Percentiles rank a stretch among this genome's conserved stretches.
These are phyloP conservation scores for Cytospora chrysosperma DNA, from an alignment of 2,329 filamentous ascomycete genomes.

Conservation along the genomic window DNA sequence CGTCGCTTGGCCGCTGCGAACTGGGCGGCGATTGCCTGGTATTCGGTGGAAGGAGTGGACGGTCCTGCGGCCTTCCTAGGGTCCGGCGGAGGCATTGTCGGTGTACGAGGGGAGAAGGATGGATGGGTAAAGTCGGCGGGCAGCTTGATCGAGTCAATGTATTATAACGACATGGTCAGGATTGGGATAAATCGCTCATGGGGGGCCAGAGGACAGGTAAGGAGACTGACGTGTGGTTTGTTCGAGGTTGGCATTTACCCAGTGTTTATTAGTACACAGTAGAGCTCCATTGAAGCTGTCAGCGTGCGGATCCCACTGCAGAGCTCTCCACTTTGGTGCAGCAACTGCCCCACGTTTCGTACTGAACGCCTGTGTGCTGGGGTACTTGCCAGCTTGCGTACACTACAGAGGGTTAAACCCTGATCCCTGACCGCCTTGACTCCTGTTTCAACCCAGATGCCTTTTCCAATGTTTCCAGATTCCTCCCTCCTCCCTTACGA, in stretches of 20 bases:
- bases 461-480: no score
- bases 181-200: conserved; percentile 21
- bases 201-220: neutral
- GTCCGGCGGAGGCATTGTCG: conserved; percentile 33
- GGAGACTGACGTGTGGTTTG: conserved; percentile 11
- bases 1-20: conserved; percentile 53
- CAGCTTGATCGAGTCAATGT: neutral
- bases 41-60: conserved; percentile 40
- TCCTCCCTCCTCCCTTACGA: no score
- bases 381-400: no score
- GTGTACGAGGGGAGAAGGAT: neutral
- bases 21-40: conserved; percentile 52
- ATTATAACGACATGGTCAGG: conserved; percentile 19
- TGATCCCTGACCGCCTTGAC: neutral
- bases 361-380: no score
- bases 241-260: conserved; percentile 4
- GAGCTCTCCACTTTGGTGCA: conserved; percentile 13
- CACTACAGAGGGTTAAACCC: neutral
- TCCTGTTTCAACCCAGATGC: no score
- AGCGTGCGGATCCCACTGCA: neutral
- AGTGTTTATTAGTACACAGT: no score
- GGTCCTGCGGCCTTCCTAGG: conserved; percentile 23
- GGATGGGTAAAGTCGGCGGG: neutral
- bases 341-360: conserved; percentile 12
- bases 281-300: conserved; percentile 15